phyloP scores from a whole-genome alignment of 129 eudicot genomes.

The Logfia minima region DNA sequence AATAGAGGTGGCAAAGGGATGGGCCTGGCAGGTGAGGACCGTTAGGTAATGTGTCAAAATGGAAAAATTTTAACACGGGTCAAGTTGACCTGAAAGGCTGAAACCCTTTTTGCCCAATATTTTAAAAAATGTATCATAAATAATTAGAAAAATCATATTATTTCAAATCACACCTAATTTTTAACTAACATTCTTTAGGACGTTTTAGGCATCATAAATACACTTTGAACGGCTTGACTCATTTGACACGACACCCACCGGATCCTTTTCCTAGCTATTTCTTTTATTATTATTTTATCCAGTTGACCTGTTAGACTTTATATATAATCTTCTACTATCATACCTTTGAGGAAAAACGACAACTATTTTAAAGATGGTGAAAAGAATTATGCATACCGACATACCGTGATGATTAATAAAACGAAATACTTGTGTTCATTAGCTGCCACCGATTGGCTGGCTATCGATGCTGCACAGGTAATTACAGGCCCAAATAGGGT shows the following conservation, averaged over 20 bases:
- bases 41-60: neutral
- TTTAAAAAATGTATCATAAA: too few relatives aligned
- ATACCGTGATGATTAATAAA: conserved; percentile 86
- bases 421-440: conserved; percentile 72
- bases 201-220: neutral
- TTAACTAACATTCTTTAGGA: conserved; percentile 1
- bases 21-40: neutral
- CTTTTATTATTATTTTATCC: neutral
- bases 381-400: conserved; percentile 48
- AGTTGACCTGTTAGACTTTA: neutral
- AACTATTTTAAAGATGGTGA: neutral
- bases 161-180: neutral
- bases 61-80: too few relatives aligned
- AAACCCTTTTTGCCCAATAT: too few relatives aligned
- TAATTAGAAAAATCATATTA: too few relatives aligned
- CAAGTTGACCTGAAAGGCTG: too few relatives aligned
- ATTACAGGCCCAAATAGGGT: conserved; percentile 87
- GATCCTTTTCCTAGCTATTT: neutral
- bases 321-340: conserved; percentile 6
- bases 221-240: neutral
- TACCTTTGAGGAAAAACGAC: neutral
- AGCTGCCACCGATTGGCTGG: conserved; percentile 64
- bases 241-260: neutral
- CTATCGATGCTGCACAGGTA: conserved; percentile 72
- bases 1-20: neutral